Evolutionary conservation across 73 alveolate genomes (phyloP).

Genomic region (Symbiodinium pilosum): DNA sequence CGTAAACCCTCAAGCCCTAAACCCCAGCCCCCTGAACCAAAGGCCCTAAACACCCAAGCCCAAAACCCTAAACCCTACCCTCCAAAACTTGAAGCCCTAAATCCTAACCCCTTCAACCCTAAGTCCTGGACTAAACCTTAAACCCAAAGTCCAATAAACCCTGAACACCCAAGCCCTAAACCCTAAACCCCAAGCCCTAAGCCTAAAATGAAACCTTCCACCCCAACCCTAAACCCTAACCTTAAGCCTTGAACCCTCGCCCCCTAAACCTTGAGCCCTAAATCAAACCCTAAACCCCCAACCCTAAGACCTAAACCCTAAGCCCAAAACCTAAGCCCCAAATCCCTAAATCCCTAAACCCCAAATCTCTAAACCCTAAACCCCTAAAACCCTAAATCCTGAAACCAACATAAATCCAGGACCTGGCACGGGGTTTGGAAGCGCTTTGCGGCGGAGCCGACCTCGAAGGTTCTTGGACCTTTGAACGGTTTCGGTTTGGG

Average conservation of each 20-base stretch:
- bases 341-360: too few relatives aligned
- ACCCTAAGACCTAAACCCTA: background rate
- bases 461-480: background rate
- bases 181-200: background rate
- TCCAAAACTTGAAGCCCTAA: background rate
- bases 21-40: too few relatives aligned
- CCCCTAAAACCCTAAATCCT: background rate
- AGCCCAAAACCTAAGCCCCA: too few relatives aligned
- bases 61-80: background rate
- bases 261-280: too few relatives aligned
- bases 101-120: background rate
- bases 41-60: background rate
- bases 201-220: background rate
- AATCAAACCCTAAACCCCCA: background rate
- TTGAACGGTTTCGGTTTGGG: too few relatives aligned
- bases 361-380: too few relatives aligned
- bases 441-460: background rate
- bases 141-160: background rate
- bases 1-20: too few relatives aligned
- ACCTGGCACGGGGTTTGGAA: slow-evolving; percentile 68
- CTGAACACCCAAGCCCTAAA: background rate
- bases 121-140: background rate
- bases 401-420: background rate
- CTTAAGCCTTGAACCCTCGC: too few relatives aligned
- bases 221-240: too few relatives aligned